Conservation (phyloP, 176 grass and related monocot genomes). For the Carex myosuroides region DNA sequence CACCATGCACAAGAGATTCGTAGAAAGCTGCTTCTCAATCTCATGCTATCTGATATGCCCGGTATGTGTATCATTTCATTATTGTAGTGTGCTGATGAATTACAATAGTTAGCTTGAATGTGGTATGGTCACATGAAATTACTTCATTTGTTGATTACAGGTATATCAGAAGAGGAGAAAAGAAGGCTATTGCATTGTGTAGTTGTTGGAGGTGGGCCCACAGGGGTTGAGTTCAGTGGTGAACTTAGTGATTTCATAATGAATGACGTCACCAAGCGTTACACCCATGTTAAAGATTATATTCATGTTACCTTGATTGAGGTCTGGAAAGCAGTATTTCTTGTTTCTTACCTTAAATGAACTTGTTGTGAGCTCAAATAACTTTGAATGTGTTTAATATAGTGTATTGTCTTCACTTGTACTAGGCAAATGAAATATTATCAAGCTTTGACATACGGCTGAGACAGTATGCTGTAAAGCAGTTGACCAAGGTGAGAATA, state of each 20-base stretch:
- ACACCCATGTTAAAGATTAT: conserved; percentile 93
- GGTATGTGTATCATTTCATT: conserved; percentile 35
- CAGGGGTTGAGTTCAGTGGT: conserved; percentile 97
- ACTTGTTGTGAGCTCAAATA: background rate
- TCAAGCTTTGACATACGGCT: conserved; percentile 92
- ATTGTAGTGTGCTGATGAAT: background rate
- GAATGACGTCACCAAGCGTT: conserved; percentile 83
- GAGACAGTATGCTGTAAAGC: conserved; percentile 80
- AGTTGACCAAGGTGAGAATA: conserved; percentile 66
- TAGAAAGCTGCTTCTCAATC: conserved; percentile 86
- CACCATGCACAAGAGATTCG: conserved; percentile 92
- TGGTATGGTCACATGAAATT: background rate
- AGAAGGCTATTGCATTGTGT: conserved; percentile 83
- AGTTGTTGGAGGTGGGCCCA: conserved; percentile 97
- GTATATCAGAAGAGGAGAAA: conserved; percentile 71
- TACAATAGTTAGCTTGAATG: background rate
- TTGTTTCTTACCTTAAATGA: conserved; percentile 16
- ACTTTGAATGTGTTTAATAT: background rate
- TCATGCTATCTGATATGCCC: conserved; percentile 86
- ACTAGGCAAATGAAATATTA: conserved; percentile 94
- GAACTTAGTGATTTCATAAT: conserved; percentile 98
- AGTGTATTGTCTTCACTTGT: conserved; percentile 17
- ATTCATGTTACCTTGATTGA: conserved; percentile 91
- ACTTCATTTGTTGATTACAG: conserved; percentile 23
- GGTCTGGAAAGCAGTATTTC: conserved; percentile 31